These are phyloP conservation scores for Triglochin maritima DNA, from an alignment of 106 monocot species.

Conservation along the genomic window DNA sequence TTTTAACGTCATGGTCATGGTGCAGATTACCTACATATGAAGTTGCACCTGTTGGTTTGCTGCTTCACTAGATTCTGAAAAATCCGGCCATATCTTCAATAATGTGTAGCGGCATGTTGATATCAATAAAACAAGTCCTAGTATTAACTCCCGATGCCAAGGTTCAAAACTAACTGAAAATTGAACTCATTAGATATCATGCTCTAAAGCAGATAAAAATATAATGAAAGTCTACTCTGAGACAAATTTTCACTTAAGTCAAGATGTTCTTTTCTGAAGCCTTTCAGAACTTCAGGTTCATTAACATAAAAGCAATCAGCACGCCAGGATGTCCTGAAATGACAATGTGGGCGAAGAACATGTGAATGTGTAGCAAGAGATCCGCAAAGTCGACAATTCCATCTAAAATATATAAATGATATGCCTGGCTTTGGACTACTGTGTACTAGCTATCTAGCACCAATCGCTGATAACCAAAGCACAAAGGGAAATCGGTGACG, in stretches of 20 bases:
- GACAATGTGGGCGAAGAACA: too few relatives aligned
- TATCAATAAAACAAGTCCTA: slow-evolving; percentile 48
- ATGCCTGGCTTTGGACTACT: too few relatives aligned
- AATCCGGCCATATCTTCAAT: slow-evolving; percentile 71
- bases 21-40: too few relatives aligned
- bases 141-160: slow-evolving; percentile 63
- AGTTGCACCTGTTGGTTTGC: slow-evolving; percentile 62
- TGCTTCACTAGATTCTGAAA: slow-evolving; percentile 81
- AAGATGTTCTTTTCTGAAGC: neutral
- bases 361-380: too few relatives aligned
- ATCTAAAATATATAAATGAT: too few relatives aligned
- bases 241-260: neutral
- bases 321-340: too few relatives aligned
- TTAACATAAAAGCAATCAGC: neutral
- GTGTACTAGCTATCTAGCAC: too few relatives aligned
- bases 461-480: too few relatives aligned
- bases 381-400: too few relatives aligned
- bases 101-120: slow-evolving; percentile 63
- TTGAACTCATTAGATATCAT: neutral
- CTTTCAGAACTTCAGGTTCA: neutral
- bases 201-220: neutral
- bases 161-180: slow-evolving; percentile 63
- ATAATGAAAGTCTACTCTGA: neutral
- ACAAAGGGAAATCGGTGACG: too few relatives aligned
- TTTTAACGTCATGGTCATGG: too few relatives aligned